A percentile compares a stretch with the other conserved stretches of the same genome.
Evolutionary conservation across 208 protist species (phyloP).

Genomic region (Kentomonas sorsogonicus): DNA sequence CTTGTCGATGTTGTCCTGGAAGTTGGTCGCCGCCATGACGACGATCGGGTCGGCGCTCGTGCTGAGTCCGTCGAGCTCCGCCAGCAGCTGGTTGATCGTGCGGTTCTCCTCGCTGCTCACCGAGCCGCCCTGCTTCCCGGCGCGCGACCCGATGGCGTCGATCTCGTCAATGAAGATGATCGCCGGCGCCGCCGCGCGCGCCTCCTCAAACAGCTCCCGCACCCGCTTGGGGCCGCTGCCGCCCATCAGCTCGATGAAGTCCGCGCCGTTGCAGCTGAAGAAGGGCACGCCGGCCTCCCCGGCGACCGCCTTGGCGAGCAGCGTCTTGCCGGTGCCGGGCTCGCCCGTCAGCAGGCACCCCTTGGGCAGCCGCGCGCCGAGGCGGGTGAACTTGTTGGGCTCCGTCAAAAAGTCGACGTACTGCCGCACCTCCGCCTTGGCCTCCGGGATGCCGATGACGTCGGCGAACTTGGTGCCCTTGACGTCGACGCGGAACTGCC

Average conservation of each 20-base stretch:
- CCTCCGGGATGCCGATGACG: conserved; percentile 96
- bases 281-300: conserved; percentile 94
- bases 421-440: conserved; percentile 95
- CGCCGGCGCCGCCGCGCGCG: conserved; percentile 88
- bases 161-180: conserved; percentile 99
- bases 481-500: conserved; percentile 81
- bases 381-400: conserved; percentile 92
- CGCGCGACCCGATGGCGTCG: conserved; percentile 93
- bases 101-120: conserved; percentile 90
- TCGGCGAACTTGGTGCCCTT: conserved; percentile 87
- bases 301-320: conserved; percentile 97
- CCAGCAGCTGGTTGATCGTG: conserved; percentile 96
- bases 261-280: conserved; percentile 93
- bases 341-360: conserved; percentile 95
- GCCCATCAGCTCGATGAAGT: conserved; percentile 97
- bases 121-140: conserved; percentile 64
- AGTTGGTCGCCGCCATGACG: conserved; percentile 97
- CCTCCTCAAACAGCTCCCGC: conserved; percentile 94
- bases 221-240: conserved; percentile 93
- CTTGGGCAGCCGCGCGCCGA: conserved; percentile 95
- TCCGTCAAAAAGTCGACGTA: conserved; percentile 97
- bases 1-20: conserved; percentile 93
- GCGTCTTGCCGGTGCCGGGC: conserved; percentile 97
- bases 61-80: conserved; percentile 93
- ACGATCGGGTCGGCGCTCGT: conserved; percentile 87